A percentile compares a stretch with the other conserved stretches of the same genome.
Evolutionary conservation across 768 basidiomycete genomes (phyloP).

Genomic region (Mrakia hoshinonis): DNA sequence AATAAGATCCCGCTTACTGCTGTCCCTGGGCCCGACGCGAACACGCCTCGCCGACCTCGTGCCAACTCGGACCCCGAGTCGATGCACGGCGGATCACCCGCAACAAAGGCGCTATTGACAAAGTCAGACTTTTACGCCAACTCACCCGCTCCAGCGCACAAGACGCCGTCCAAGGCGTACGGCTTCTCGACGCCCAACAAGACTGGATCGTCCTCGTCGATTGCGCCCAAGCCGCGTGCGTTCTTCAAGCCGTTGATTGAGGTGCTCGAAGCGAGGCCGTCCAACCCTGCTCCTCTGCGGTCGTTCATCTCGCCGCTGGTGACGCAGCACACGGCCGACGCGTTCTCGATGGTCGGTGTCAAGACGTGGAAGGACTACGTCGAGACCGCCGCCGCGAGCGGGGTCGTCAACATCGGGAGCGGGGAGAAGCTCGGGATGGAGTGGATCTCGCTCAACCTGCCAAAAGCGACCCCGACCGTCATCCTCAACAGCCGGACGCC

Average conservation of each 20-base stretch:
- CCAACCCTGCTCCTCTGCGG: background rate
- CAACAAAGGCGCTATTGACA: background rate
- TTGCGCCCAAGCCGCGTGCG: background rate
- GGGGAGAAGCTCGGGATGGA: slow-evolving; percentile 24
- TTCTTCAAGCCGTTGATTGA: slow-evolving; percentile 14
- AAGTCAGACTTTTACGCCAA: background rate
- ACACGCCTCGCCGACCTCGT: slow-evolving; percentile 2
- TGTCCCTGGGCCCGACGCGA: background rate
- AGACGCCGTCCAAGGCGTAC: background rate
- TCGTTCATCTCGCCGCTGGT: slow-evolving; percentile 14
- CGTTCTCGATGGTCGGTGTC: background rate
- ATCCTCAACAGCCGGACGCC: background rate
- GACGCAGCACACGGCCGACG: background rate
- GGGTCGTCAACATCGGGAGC: slow-evolving; percentile 8
- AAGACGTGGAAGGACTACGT: slow-evolving; percentile 11
- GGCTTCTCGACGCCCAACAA: background rate
- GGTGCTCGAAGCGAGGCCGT: background rate
- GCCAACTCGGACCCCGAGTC: slow-evolving; percentile 13
- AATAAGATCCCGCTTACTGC: slow-evolving; percentile 7
- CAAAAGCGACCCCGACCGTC: background rate
- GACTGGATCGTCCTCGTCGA: background rate
- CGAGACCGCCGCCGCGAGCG: slow-evolving; percentile 1
- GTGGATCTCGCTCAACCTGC: background rate
- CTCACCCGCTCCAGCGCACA: background rate
- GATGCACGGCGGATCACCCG: background rate